Conservation (phyloP, 2,329 filamentous ascomycete genomes). For the Aspergillus ochraceus region DNA sequence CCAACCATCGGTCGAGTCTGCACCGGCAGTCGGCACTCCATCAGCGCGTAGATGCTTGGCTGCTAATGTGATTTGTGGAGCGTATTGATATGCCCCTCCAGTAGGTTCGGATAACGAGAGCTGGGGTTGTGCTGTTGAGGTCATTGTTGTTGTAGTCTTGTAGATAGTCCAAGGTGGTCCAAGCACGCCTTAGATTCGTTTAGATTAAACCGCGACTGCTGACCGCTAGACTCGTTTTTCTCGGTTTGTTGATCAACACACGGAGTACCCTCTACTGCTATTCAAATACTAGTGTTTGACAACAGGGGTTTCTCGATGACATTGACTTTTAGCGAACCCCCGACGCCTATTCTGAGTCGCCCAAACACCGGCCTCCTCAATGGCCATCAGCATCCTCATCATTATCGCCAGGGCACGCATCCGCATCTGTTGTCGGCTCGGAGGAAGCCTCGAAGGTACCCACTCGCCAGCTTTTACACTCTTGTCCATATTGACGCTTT, state of each 20-base stretch:
- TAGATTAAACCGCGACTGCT: not conserved
- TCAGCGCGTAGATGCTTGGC: not conserved
- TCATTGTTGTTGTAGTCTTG: not conserved
- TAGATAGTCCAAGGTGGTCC: not conserved
- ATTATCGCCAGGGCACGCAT: constrained; percentile 26
- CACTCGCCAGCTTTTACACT: not conserved
- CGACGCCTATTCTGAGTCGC: constrained; percentile 32
- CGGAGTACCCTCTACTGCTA: too few species aligned
- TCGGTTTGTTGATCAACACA: not conserved
- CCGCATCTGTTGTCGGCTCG: constrained; percentile 34
- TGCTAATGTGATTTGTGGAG: not conserved
- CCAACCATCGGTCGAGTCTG: not conserved
- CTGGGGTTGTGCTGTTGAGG: not conserved
- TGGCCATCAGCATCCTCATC: constrained; percentile 15
- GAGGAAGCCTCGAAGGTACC: constrained; percentile 32
- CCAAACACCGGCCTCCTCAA: constrained; percentile 27
- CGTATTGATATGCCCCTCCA: not conserved
- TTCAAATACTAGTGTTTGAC: not conserved
- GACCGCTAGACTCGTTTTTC: constrained; percentile 5
- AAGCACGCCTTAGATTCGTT: not conserved
- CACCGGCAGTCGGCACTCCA: not conserved
- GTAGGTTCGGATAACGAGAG: not conserved
- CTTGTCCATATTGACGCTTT: not conserved
- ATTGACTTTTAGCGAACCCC: constrained; percentile 30
- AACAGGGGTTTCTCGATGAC: not conserved